Base-by-base conservation (phyloP, 1,139 yeast genomes). In the Arxiozyma heterogenica region DNA sequence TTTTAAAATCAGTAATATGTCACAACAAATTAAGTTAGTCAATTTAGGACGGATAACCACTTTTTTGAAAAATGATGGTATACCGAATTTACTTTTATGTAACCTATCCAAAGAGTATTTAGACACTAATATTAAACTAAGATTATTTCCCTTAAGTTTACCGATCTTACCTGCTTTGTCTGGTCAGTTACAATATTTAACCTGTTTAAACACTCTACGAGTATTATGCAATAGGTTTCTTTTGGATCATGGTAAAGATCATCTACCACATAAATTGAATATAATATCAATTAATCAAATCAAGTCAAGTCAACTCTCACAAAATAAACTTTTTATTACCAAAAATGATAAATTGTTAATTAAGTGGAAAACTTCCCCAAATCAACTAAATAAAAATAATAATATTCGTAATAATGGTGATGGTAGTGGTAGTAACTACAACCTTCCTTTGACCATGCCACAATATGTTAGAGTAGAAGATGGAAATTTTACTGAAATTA, bases 61-160 rank as follows among this genome's bases (percentile, higher is more conserved):
- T 20, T 71, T 73, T 55, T 71, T 88, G 44, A 50, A 53, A 45
- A 75, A 75, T 57, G 58, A 61, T 2, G 70, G 76, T n/a, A 75
- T 85, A 1, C 95, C 95, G 0, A 68, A 74, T 47, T 65, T 87
- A 50, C 71, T 86, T 18, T 73, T 73, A 27, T 68, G 69, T 45
- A 71, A 81, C 8, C 67, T 85, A 11, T 83, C 88, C 1, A 72
- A 75, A 48, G 67, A 71, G 2, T 61, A 76, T 11, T 62, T 87
- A 12, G 76, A 84, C 44, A 71, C 73, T 2, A 73, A 80, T 44
- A 75, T 88, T 9, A 68, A 75, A n/a, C 73, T 88, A 30, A 71
- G 86, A 41, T 70, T 88, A 4, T 75, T 85, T 54, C 95, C 95
- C 0, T 76, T 79, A 3, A 78, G 83, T 44, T 78, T 78, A 53